Percentiles rank a stretch among this genome's conserved stretches.
Evolutionary conservation across 2,329 filamentous ascomycete species (phyloP).

Genomic region (Fusarium annulatum): DNA sequence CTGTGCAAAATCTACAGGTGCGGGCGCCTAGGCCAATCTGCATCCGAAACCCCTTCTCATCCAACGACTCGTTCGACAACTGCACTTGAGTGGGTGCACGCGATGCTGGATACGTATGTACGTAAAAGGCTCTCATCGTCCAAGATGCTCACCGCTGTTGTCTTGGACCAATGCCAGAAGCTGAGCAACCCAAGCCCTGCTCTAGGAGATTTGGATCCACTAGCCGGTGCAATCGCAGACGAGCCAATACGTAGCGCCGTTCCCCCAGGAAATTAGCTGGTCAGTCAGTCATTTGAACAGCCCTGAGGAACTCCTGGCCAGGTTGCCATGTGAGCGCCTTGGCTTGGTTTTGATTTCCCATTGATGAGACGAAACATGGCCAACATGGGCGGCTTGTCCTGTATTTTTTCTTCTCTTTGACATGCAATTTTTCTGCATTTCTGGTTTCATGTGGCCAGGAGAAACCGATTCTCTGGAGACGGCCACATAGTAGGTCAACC

Average conservation of each 20-base stretch:
- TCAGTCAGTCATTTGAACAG: conserved; percentile 23
- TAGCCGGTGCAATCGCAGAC: conserved; percentile 30
- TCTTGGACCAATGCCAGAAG: conserved; percentile 34
- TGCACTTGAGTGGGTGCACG: conserved; percentile 36
- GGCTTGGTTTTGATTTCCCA: conserved; percentile 6
- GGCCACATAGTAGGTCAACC: neutral
- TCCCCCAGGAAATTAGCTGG: conserved; percentile 43
- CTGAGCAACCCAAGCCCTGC: conserved; percentile 36
- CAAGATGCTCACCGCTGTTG: conserved; percentile 42
- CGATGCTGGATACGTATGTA: conserved; percentile 19
- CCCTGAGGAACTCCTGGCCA: conserved; percentile 26
- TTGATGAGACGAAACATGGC: conserved; percentile 31
- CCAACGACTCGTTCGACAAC: conserved; percentile 34
- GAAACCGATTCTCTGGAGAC: neutral
- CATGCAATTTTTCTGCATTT: conserved; percentile 14
- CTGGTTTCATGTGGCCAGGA: conserved; percentile 6
- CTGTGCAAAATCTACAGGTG: conserved; percentile 24
- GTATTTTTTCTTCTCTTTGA: neutral
- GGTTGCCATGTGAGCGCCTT: conserved; percentile 39
- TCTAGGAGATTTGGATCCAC: conserved; percentile 43
- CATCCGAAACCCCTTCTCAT: conserved; percentile 38
- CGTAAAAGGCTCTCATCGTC: conserved; percentile 26
- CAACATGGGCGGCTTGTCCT: conserved; percentile 7
- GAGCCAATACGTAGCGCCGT: conserved; percentile 38
- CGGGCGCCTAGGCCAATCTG: conserved; percentile 19